Percentiles rank a stretch among this genome's conserved stretches.
phyloP scores from a whole-genome alignment of 352 stramenopile genomes.

The Peronospora tabacina region DNA sequence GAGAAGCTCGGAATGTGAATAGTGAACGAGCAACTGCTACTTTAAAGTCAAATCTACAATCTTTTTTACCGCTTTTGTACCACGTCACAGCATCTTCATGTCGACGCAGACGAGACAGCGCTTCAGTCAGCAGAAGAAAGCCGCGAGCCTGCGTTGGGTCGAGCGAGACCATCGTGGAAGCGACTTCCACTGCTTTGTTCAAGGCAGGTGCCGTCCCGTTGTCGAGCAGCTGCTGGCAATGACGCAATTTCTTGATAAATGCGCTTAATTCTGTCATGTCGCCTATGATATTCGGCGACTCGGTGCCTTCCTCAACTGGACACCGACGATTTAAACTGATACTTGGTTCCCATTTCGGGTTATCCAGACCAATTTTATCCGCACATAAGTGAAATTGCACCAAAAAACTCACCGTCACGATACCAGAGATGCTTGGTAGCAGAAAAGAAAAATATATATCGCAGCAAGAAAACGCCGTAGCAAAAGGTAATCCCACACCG shows the following conservation, averaged over 20 bases:
- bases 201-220: conserved; percentile 13
- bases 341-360: neutral
- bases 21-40: neutral
- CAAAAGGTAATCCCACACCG: conserved; percentile 23
- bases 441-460: neutral
- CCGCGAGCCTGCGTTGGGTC: conserved; percentile 13
- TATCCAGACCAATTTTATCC: too few relatives aligned
- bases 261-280: neutral
- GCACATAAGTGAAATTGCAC: neutral
- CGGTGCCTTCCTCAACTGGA: neutral
- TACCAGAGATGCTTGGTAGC: too few relatives aligned
- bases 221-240: conserved; percentile 29
- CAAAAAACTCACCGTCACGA: neutral
- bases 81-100: conserved; percentile 35
- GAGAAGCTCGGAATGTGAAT: neutral
- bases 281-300: neutral
- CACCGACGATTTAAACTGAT: neutral
- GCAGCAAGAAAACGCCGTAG: conserved; percentile 6
- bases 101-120: conserved; percentile 28
- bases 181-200: conserved; percentile 27
- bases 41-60: conserved; percentile 1
- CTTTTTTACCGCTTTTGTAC: conserved; percentile 53
- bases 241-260: conserved; percentile 7
- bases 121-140: conserved; percentile 34
- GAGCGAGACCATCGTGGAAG: neutral